phyloP scores from a whole-genome alignment of 176 grass and related monocot species.

The Triticum turgidum region DNA sequence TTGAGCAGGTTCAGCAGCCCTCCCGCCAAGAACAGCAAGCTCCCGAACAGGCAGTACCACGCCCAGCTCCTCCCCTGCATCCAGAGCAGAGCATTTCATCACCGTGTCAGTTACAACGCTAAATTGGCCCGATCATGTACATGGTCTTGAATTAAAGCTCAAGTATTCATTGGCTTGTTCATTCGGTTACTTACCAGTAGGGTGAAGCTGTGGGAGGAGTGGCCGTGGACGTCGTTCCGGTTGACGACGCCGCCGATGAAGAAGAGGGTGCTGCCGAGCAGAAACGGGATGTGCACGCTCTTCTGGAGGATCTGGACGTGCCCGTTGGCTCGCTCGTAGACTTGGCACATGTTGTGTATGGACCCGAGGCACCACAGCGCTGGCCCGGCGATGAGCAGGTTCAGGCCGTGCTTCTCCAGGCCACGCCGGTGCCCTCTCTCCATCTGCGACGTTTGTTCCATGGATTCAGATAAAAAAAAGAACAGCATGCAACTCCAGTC shows the following conservation, averaged over 20 bases:
- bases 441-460: conserved; percentile 32
- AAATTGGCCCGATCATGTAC: not conserved
- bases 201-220: not conserved
- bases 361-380: conserved; percentile 68
- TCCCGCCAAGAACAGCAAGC: conserved; percentile 59
- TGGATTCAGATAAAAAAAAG: not conserved
- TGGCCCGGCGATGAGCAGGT: conserved; percentile 64
- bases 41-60: conserved; percentile 60
- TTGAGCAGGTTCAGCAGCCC: conserved; percentile 74
- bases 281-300: conserved; percentile 65
- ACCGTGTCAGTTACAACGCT: too few relatives aligned
- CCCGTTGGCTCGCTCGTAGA: conserved; percentile 67
- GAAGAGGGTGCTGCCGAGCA: conserved; percentile 78
- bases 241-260: conserved; percentile 59
- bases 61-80: conserved; percentile 62
- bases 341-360: conserved; percentile 66
- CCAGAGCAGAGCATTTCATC: conserved; percentile 7
- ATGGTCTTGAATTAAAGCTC: not conserved
- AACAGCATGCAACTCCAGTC: not conserved
- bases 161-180: not conserved
- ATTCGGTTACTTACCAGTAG: conserved; percentile 34
- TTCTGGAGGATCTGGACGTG: conserved; percentile 85
- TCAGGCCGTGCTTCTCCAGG: conserved; percentile 61
- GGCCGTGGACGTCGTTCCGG: conserved; percentile 23
- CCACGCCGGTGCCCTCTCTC: conserved; percentile 46